Evolutionary conservation across 2,329 filamentous ascomycete genomes (phyloP).

Genomic region (Claviceps digitariae): DNA sequence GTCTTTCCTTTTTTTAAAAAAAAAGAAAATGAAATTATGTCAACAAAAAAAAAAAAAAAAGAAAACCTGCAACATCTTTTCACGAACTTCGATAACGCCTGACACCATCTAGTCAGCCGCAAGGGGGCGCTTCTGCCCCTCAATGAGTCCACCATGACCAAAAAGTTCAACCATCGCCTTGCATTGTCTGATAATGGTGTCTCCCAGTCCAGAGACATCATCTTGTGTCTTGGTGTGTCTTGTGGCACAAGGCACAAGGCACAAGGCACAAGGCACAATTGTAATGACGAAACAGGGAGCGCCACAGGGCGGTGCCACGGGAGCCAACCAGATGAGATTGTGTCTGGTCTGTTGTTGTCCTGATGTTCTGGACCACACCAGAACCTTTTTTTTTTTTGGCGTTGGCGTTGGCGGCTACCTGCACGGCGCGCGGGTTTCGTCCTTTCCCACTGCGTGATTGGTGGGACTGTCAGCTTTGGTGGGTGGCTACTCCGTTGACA

Average conservation of each 20-base stretch:
- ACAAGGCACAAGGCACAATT: too few relatives aligned
- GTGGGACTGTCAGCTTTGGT: background rate
- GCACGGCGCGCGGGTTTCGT: background rate
- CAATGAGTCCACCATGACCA: background rate
- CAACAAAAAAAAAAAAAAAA: too few relatives aligned
- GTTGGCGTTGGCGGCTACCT: background rate
- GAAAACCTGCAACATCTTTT: too few relatives aligned
- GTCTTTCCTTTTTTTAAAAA: background rate
- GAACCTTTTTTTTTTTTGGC: background rate
- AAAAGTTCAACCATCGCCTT: background rate
- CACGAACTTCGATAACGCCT: too few relatives aligned
- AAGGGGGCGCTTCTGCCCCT: background rate
- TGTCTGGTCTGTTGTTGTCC: too few relatives aligned
- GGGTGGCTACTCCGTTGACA: background rate
- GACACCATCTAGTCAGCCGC: background rate
- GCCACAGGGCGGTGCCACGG: background rate
- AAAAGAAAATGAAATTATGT: too few relatives aligned
- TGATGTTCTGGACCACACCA: background rate
- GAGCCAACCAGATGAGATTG: background rate
- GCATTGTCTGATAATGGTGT: background rate
- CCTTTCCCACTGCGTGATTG: background rate
- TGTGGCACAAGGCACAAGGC: too few relatives aligned
- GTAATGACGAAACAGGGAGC: background rate
- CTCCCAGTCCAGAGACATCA: background rate
- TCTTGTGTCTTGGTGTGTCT: too few relatives aligned